A percentile compares a stretch with the other conserved stretches of the same genome.
These are phyloP conservation scores for Aspergillus sparsus DNA, from an alignment of 495 filamentous ascomycete species.

Conservation along the genomic window DNA sequence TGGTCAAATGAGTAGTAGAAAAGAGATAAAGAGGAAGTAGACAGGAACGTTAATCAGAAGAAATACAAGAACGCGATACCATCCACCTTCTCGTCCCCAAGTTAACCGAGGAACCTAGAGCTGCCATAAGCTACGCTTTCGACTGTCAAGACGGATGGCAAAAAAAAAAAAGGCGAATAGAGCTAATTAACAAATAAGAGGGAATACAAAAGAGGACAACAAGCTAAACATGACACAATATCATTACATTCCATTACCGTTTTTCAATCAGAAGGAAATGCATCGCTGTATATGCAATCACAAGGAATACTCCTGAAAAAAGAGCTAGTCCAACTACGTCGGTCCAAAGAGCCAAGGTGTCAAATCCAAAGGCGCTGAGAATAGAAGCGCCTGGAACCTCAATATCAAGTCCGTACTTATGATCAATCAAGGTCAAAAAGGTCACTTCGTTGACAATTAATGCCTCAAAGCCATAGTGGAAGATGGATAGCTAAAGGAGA, in stretches of 20 bases:
- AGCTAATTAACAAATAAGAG: not conserved
- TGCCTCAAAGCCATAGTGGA: conserved; percentile 97
- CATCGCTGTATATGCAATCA: conserved; percentile 90
- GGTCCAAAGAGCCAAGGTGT: conserved; percentile 77
- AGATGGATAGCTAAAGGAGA: conserved; percentile 76
- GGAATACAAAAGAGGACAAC: conserved; percentile 7
- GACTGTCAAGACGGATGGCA: not conserved
- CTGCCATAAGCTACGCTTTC: not conserved
- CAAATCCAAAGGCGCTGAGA: conserved; percentile 88
- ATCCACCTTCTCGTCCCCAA: not conserved
- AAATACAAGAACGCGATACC: no score
- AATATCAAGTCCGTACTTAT: conserved; percentile 94
- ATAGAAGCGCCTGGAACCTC: conserved; percentile 95
- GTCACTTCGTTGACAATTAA: conserved; percentile 97
- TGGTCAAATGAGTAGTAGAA: not conserved
- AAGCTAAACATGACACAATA: not conserved
- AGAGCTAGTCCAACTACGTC: conserved; percentile 81
- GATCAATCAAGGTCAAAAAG: conserved; percentile 84
- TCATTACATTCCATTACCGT: conserved; percentile 50
- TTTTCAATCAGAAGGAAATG: conserved; percentile 92
- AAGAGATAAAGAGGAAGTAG: not conserved
- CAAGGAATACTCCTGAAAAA: conserved; percentile 79
- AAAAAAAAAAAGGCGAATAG: not conserved
- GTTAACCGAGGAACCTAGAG: not conserved
- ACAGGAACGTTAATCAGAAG: not conserved